Evolutionary conservation across 148 eudicot genomes (phyloP), one percentile per base, ranked within the genome.

Genomic region (Nepenthes gracilis): DNA sequence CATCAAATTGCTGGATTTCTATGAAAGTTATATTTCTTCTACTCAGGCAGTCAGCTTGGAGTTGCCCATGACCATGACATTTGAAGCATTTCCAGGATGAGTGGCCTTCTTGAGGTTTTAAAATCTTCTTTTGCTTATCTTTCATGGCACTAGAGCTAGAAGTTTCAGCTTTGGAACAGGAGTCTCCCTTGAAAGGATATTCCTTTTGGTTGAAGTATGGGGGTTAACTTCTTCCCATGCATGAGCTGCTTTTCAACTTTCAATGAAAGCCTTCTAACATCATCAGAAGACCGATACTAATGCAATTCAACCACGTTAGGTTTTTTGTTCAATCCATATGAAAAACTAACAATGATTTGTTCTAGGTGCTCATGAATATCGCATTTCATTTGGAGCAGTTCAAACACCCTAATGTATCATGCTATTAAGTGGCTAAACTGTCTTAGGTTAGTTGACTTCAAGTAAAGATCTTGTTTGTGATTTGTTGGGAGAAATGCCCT

Each of bases 21-120:
- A 13, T 3, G 49, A 52, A 4, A 1, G 32, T 49, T 5, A 37
- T 37, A 4, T 35, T 45, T 9, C 35, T 57, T 5, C 48, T 35
- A 2, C 37, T 59, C 1, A 32, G 62, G 6, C 62, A 59, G 9
- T 59, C 48, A 40, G 62, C 62, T 15, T 59, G 48, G 12, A 37
- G 37, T 2, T 59, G 62, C 8, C 62, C 62, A 59, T 12, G 37
- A 1, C 48, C 62, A 10, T 59, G 62, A 15, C 62, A 59, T 2
- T 59, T 59, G 11, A 38, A 38, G 32, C 62, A 59, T 59, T 15
- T 59, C 33, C 15, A 23, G 23, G 23, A 23, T 23, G 23, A 23
- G 23, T 38, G 1, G 6, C 4, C 9, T 45, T 45, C 9, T 45
- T 45, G 11, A 45, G 48, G 48, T 45, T 11, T 45, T 45, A 6